Evolutionary conservation across 768 basidiomycete genomes (phyloP), one percentile per base, ranked within the genome.

Genomic region (Tubosaeta sp.): DNA sequence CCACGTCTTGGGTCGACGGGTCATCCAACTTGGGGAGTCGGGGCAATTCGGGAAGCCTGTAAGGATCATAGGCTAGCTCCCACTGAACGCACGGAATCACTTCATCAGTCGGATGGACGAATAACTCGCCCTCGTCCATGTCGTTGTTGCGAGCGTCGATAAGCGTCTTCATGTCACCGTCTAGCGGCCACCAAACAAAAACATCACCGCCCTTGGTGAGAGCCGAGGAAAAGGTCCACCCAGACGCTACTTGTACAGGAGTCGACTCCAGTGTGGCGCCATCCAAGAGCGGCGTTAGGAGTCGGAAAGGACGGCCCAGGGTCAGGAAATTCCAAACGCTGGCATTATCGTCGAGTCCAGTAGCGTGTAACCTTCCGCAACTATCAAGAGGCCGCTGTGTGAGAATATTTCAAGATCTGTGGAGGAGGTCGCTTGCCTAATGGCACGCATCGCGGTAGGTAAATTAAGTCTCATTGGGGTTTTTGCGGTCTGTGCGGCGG

Each of bases 241-340:
- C 91, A 58, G 87, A 86, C 63, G 85, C 86, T 32, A 90, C 76
- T 64, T 87, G 87, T 2, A 66, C 55, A 36, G 83, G 78, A 3
- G 68, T 71, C 29, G 84, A 69, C 22, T 80, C 66, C 2, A 72
- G 62, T 14, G 80, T 75, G 1, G 71, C 69, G 10, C 65, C 68
- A 53, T 74, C 71, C 46, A 77, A 53, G 30, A 69, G 64, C 0
- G 69, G 59, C 0, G 74, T 70, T 14, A 60, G 49, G 34, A 92
- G 72, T 38, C 73, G 72, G 71, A 87, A 87, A 2, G 91, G 89
- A 19, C 87, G 76, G 3, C 90, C 92, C 81, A 90, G 93, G 58
- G 74, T 83, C 6, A 76, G 66, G 63, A 90, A 88, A 12, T 80
- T 86, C 87, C 87, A 93, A 25, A 94, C 74, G 34, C 76, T 72